phyloP scores from a whole-genome alignment of 805 yeast species.

The Candida piceae region DNA sequence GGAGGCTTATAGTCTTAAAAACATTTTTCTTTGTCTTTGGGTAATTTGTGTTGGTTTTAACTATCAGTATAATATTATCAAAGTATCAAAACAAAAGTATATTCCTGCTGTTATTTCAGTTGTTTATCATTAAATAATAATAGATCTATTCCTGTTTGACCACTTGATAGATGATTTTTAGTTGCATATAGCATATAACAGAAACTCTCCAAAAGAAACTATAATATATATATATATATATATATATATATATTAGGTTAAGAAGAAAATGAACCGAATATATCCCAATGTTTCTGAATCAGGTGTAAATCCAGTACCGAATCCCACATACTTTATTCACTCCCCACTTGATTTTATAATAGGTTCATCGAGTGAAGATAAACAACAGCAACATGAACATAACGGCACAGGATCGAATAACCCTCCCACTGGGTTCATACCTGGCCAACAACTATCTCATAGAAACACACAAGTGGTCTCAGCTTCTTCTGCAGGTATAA shows the following conservation, averaged over 20 bases:
- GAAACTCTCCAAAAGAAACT: too few species aligned
- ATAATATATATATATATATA: too few species aligned
- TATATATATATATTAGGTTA: too few species aligned
- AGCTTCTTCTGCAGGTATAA: constrained; percentile 76
- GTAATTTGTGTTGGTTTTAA: not conserved
- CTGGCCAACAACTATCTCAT: constrained; percentile 30
- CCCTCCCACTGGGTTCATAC: constrained; percentile 1
- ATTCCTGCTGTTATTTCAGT: not conserved
- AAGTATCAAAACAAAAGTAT: too few species aligned
- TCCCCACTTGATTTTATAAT: constrained; percentile 4
- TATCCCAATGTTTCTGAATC: not conserved
- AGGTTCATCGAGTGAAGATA: not conserved
- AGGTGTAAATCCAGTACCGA: not conserved
- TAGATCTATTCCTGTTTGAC: not conserved
- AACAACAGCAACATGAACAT: not conserved
- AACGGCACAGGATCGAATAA: not conserved
- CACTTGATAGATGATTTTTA: not conserved
- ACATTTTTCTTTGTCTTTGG: too few species aligned
- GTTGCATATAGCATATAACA: not conserved
- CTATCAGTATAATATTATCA: too few species aligned
- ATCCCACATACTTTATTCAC: constrained; percentile 1
- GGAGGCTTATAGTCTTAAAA: too few species aligned
- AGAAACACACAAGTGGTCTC: constrained; percentile 56
- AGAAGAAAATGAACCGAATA: not conserved
- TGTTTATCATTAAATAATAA: not conserved